Evolutionary conservation across 495 filamentous ascomycete species (phyloP).

Genomic region (Hypoxylon crocopeplum): DNA sequence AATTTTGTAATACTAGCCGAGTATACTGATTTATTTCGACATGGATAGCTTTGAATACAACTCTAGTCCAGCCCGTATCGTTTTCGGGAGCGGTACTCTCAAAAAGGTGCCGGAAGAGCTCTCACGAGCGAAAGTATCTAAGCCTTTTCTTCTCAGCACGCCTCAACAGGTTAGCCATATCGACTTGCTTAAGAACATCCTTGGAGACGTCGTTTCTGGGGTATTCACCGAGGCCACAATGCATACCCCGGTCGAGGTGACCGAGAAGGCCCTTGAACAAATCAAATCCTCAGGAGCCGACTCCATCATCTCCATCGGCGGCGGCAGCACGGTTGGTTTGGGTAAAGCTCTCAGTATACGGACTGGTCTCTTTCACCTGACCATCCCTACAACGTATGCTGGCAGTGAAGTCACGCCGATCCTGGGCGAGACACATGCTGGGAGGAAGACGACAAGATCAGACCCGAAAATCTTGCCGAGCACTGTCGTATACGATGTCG

Average conservation of each 20-base stretch:
- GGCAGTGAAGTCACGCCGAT: slow-evolving; percentile 75
- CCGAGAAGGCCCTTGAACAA: slow-evolving; percentile 64
- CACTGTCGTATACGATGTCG: slow-evolving; percentile 74
- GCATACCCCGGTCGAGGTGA: slow-evolving; percentile 71
- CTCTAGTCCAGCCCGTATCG: slow-evolving; percentile 62
- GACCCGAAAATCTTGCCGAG: slow-evolving; percentile 70
- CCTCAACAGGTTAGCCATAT: slow-evolving; percentile 62
- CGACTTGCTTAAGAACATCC: slow-evolving; percentile 55
- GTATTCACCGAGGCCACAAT: slow-evolving; percentile 70
- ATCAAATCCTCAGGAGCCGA: slow-evolving; percentile 46
- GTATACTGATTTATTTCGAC: no score
- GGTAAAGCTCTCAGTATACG: slow-evolving; percentile 72
- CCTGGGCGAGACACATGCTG: slow-evolving; percentile 69
- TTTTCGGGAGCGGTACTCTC: slow-evolving; percentile 69
- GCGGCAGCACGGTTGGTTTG: slow-evolving; percentile 70
- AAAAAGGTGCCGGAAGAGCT: slow-evolving; percentile 67
- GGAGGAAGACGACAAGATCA: slow-evolving; percentile 68
- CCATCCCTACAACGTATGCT: slow-evolving; percentile 73
- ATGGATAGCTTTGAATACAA: slow-evolving; percentile 72
- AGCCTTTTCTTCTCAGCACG: slow-evolving; percentile 66
- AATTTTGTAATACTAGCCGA: no score
- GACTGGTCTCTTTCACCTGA: slow-evolving; percentile 68
- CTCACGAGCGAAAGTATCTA: slow-evolving; percentile 57
- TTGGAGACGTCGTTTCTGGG: slow-evolving; percentile 60
- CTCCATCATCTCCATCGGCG: slow-evolving; percentile 63